Evolutionary conservation across 208 protist genomes (phyloP).

Genomic region (Trypanosoma rangeli): DNA sequence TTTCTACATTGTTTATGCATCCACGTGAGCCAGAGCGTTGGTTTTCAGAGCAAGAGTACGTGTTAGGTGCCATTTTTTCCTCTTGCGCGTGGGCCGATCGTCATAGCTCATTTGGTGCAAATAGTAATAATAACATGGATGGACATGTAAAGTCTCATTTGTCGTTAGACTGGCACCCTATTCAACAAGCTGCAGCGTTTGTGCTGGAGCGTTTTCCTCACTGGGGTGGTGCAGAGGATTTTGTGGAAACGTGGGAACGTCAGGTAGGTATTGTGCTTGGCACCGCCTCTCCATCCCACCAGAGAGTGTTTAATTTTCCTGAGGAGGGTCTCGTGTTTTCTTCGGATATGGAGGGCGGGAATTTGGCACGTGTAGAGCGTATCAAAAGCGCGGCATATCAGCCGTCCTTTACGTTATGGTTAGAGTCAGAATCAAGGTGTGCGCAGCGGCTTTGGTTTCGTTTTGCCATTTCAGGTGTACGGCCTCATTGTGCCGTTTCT

Average conservation of each 20-base stretch:
- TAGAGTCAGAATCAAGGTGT: constrained; percentile 66
- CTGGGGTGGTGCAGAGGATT: constrained; percentile 46
- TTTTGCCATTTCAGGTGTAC: constrained; percentile 62
- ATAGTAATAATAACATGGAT: neutral
- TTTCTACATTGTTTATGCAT: constrained; percentile 46
- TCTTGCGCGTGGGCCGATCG: constrained; percentile 40
- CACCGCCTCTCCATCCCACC: constrained; percentile 58
- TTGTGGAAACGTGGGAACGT: constrained; percentile 65
- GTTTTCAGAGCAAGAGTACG: constrained; percentile 82
- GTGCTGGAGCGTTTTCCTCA: constrained; percentile 51
- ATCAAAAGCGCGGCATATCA: constrained; percentile 30
- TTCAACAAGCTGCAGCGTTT: constrained; percentile 45
- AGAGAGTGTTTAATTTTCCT: constrained; percentile 52
- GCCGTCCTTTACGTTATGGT: constrained; percentile 61
- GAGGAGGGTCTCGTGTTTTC: constrained; percentile 59
- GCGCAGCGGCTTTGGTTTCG: constrained; percentile 89
- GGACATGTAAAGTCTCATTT: constrained; percentile 31
- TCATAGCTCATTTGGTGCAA: neutral
- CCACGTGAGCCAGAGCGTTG: constrained; percentile 63
- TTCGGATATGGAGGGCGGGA: constrained; percentile 78
- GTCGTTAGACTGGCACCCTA: constrained; percentile 49
- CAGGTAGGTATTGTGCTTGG: constrained; percentile 72
- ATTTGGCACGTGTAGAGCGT: constrained; percentile 79
- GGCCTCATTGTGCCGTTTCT: constrained; percentile 42
- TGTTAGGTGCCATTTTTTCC: constrained; percentile 71